Percentiles rank a stretch among this genome's conserved stretches.
These are phyloP conservation scores for Pseudocercospora fuligena DNA, from an alignment of 2,329 filamentous ascomycete species.

Conservation along the genomic window DNA sequence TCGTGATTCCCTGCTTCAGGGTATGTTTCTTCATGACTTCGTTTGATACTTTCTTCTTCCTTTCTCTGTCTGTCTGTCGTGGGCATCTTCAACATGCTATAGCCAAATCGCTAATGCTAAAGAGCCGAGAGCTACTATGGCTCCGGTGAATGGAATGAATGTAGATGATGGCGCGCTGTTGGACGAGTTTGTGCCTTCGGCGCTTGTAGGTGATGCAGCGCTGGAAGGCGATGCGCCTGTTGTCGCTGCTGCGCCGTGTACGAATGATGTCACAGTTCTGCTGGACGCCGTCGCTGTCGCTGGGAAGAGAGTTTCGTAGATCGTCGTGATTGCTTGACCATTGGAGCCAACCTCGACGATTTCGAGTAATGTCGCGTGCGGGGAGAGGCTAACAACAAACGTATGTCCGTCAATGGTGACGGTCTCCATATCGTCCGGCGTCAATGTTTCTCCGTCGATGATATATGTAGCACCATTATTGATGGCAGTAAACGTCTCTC, in stretches of 20 bases:
- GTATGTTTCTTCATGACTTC: background rate
- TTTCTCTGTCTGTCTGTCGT: background rate
- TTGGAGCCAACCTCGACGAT: conserved; percentile 42
- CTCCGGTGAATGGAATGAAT: background rate
- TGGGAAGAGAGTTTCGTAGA: conserved; percentile 45
- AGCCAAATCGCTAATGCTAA: conserved; percentile 20
- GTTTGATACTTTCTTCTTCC: background rate
- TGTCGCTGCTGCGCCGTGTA: conserved; percentile 14
- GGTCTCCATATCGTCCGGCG: conserved; percentile 41
- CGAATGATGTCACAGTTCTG: conserved; percentile 24
- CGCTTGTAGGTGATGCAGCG: conserved; percentile 6
- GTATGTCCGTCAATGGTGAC: conserved; percentile 35
- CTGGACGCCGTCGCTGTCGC: conserved; percentile 41
- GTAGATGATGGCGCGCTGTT: conserved; percentile 1
- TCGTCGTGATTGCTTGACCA: conserved; percentile 38
- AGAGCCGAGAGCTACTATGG: conserved; percentile 16
- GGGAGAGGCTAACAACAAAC: conserved; percentile 40
- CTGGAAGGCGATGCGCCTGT: conserved; percentile 11
- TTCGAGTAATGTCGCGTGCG: conserved; percentile 44
- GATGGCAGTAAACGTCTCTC: conserved; percentile 37
- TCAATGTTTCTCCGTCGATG: conserved; percentile 46
- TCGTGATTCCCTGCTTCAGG: background rate
- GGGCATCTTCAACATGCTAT: conserved; percentile 11
- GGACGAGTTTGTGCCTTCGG: background rate
- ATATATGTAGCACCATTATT: conserved; percentile 43